phyloP scores from a whole-genome alignment of 495 filamentous ascomycete species.

The Sporormia fimetaria region DNA sequence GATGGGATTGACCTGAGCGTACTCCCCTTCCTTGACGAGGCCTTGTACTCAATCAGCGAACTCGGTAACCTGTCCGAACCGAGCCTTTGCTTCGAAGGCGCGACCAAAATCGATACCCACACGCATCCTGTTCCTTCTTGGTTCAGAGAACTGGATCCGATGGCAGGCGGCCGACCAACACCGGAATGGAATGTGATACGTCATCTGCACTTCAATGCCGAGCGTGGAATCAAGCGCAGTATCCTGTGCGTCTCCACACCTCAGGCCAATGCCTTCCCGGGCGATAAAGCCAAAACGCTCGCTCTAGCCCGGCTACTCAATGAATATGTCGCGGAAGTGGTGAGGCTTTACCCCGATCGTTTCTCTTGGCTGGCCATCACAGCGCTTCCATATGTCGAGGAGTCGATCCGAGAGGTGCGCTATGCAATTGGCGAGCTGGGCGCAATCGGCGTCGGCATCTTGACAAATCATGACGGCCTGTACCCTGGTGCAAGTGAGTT shows the following conservation, averaged over 20 bases:
- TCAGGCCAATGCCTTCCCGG: slow-evolving; percentile 22
- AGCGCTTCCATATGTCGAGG: slow-evolving; percentile 22
- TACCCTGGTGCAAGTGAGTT: slow-evolving; percentile 22
- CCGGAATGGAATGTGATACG: slow-evolving; percentile 15
- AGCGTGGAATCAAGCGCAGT: slow-evolving; percentile 13
- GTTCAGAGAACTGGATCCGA: slow-evolving; percentile 23
- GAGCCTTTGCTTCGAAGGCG: slow-evolving; percentile 8
- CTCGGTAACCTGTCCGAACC: background rate
- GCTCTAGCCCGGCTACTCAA: slow-evolving; percentile 24
- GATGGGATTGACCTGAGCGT: slow-evolving; percentile 2
- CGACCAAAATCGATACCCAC: slow-evolving; percentile 24
- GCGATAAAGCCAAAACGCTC: slow-evolving; percentile 13
- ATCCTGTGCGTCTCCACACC: slow-evolving; percentile 23
- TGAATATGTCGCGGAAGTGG: slow-evolving; percentile 18
- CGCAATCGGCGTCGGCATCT: slow-evolving; percentile 19
- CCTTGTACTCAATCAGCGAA: slow-evolving; percentile 3
- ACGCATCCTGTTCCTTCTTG: slow-evolving; percentile 21
- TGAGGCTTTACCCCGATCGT: slow-evolving; percentile 10
- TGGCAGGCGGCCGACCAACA: slow-evolving; percentile 17
- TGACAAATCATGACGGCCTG: slow-evolving; percentile 27
- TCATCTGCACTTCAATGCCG: slow-evolving; percentile 23
- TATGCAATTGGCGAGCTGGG: slow-evolving; percentile 24
- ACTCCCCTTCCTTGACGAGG: slow-evolving; percentile 9
- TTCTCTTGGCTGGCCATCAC: slow-evolving; percentile 22
- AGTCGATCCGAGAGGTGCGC: slow-evolving; percentile 14